A percentile compares a stretch with the other conserved stretches of the same genome.
phyloP scores from a whole-genome alignment of 257 asterid species.

The Marsdenia floribunda region DNA sequence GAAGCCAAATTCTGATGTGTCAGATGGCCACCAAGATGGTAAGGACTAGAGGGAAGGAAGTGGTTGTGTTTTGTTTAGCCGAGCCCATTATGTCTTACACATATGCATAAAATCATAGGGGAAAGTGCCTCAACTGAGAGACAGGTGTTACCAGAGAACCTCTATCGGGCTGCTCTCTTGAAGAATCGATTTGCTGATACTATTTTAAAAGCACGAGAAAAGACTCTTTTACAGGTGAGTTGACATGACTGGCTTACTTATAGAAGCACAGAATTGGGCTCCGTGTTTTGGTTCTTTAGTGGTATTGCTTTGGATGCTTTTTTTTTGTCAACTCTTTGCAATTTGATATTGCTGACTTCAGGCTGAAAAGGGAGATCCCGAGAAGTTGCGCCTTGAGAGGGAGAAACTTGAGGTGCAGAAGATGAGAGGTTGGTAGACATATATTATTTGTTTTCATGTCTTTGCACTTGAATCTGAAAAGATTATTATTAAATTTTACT shows the following conservation, averaged over 20 bases:
- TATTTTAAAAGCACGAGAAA: slow-evolving; percentile 84
- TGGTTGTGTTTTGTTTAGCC: slow-evolving; percentile 2
- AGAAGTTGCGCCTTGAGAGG: slow-evolving; percentile 71
- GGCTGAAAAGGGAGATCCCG: slow-evolving; percentile 73
- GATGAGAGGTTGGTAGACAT: slow-evolving; percentile 47
- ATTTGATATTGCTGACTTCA: slow-evolving; percentile 20
- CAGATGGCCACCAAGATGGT: slow-evolving; percentile 65
- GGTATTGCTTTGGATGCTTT: not conserved
- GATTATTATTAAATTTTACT: not conserved
- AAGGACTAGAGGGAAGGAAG: slow-evolving; percentile 26
- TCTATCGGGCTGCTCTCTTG: slow-evolving; percentile 76
- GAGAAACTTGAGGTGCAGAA: slow-evolving; percentile 80
- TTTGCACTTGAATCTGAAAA: not conserved
- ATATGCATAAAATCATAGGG: slow-evolving; percentile 33
- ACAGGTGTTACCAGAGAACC: slow-evolving; percentile 75
- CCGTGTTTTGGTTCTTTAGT: not conserved
- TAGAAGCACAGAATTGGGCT: not conserved
- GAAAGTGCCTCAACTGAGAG: slow-evolving; percentile 52
- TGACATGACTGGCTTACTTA: not conserved
- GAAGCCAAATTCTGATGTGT: slow-evolving; percentile 49
- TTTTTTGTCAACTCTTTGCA: no score
- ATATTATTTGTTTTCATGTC: not conserved
- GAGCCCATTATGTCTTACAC: slow-evolving; percentile 16
- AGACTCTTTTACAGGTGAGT: slow-evolving; percentile 64
- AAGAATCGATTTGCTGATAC: slow-evolving; percentile 76